Evolutionary conservation across 2,329 filamentous ascomycete genomes (phyloP), one percentile per base, ranked within the genome.

Genomic region (Pseudogymnoascus sp.): DNA sequence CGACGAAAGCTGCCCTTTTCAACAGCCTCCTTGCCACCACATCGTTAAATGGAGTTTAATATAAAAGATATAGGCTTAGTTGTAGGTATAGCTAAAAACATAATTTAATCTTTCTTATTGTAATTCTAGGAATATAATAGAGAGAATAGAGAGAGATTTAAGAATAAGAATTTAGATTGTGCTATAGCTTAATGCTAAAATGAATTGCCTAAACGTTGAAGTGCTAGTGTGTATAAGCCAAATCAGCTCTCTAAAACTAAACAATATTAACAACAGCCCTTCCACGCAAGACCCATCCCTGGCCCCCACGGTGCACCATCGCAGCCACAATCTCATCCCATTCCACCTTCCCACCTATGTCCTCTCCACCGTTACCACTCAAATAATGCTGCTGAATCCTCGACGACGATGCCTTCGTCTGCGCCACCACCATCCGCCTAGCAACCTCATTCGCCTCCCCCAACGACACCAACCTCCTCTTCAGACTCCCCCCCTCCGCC

Each of bases 391-490:
- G 33, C 8, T 60, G 19, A 16, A 24, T 26, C 59, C 33, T 38
- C 19, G 8, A 3, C 33, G 12, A 33, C 11, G 33, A 8, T 4
- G 24, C n/a, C 33, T 60, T 60, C n/a, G n/a, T 14, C 33, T 38
- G 35, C 40, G 28, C 60, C 28, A 61, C 64, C 65, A 28, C 63
- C 41, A 73, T 66, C 19, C 82, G 70, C 67, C 79, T 82, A 7
- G 83, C 82, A 19, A 87, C 82, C 71, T 86, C 83, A 68, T 85
- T 87, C 10, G 84, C 84, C 71, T 87, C 84, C 40, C 79, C 77
- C 62, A 87, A 70, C 60, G 76, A 82, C 5, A 87, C 83, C 11
- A 87, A 73, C 67, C 77, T 79, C 66, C 83, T 76, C 75, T 82
- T 84, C 16, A 71, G 72, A 10, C 65, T 43, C 59, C 68, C 59